Evolutionary conservation across 768 basidiomycete genomes (phyloP).

Genomic region (Mycena maculata): DNA sequence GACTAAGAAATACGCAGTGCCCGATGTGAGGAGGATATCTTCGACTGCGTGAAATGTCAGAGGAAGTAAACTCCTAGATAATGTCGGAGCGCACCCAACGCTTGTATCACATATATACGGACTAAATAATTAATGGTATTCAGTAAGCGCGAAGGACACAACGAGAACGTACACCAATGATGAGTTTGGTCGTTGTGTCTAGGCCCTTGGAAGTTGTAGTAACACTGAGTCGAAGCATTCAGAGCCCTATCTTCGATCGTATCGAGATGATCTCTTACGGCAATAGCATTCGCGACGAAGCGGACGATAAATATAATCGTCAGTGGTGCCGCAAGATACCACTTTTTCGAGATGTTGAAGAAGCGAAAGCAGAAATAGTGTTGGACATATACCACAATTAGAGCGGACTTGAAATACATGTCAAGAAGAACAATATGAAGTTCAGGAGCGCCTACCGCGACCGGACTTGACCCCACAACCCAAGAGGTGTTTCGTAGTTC

Average conservation of each 20-base stretch:
- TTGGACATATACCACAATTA: neutral
- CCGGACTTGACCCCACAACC: neutral
- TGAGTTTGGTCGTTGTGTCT: too few relatives aligned
- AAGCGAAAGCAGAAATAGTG: constrained; percentile 5
- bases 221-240: too few relatives aligned
- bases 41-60: constrained; percentile 35
- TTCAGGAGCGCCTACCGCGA: neutral
- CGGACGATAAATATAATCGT: neutral
- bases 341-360: neutral
- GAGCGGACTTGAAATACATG: neutral
- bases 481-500: too few relatives aligned
- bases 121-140: too few relatives aligned
- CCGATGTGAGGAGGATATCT: constrained; percentile 40
- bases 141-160: too few relatives aligned
- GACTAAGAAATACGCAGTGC: constrained; percentile 43
- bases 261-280: neutral
- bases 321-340: neutral
- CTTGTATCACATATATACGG: neutral
- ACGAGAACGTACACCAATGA: too few relatives aligned
- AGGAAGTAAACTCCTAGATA: neutral
- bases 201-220: too few relatives aligned
- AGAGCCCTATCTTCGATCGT: too few relatives aligned
- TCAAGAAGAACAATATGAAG: too few relatives aligned
- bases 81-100: neutral
- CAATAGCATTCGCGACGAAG: neutral